Conservation (phyloP, 441 rosid genomes). For the Pelargonium australe region DNA sequence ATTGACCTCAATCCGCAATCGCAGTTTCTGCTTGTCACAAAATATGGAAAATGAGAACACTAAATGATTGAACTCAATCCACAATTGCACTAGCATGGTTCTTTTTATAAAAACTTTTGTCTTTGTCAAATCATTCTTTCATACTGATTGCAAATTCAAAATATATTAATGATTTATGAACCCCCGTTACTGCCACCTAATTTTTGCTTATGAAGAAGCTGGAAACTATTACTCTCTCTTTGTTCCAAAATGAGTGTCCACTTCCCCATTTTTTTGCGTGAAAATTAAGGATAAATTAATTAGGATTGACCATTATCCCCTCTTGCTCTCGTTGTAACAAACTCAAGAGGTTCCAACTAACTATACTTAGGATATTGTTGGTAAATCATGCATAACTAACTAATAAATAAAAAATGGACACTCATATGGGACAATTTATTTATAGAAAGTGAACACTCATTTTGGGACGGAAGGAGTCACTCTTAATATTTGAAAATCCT, state of each 20-base stretch:
- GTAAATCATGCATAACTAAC: no score
- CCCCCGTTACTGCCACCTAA: background rate
- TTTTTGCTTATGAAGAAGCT: background rate
- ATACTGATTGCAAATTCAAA: constrained; percentile 5
- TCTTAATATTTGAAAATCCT: background rate
- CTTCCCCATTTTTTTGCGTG: no score
- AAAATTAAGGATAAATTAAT: no score
- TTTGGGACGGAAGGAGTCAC: background rate
- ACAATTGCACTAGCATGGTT: background rate
- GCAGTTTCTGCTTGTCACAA: constrained; percentile 50
- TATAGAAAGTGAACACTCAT: no score
- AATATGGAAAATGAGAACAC: constrained; percentile 12
- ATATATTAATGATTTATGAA: background rate
- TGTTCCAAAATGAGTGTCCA: no score
- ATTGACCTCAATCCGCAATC: constrained; percentile 65
- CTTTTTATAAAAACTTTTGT: background rate
- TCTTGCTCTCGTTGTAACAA: no score
- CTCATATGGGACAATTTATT: no score
- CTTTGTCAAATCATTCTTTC: background rate
- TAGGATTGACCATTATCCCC: no score
- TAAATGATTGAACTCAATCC: constrained; percentile 1
- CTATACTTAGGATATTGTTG: no score
- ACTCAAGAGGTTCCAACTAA: no score
- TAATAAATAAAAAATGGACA: no score
- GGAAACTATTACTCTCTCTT: background rate